Percentiles rank a stretch among this genome's conserved stretches.
These are phyloP conservation scores for Colletotrichum cuscutae DNA, from an alignment of 2,329 filamentous ascomycete species.

Conservation along the genomic window DNA sequence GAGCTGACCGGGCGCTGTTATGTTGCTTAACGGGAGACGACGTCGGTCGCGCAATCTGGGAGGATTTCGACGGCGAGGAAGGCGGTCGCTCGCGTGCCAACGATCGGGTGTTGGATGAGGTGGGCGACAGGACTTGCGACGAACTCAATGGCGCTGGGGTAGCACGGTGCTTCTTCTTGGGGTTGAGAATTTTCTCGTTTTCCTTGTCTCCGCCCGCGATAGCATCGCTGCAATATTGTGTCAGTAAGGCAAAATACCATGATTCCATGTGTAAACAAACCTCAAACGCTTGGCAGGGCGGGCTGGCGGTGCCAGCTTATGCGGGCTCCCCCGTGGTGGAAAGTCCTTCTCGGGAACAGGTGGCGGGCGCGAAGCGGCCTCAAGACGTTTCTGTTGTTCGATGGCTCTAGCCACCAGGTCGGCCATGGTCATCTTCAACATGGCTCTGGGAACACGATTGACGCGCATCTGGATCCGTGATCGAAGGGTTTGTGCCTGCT, in stretches of 20 bases:
- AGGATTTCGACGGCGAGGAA: constrained; percentile 63
- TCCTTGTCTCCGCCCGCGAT: constrained; percentile 79
- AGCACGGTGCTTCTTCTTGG: constrained; percentile 73
- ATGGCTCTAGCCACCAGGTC: constrained; percentile 72
- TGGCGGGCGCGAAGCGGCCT: constrained; percentile 49
- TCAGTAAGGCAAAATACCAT: constrained; percentile 30
- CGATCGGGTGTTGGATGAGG: constrained; percentile 82
- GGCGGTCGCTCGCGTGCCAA: constrained; percentile 61
- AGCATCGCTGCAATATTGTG: constrained; percentile 63
- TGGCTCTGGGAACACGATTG: constrained; percentile 85
- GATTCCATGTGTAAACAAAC: constrained; percentile 48
- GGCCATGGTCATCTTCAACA: constrained; percentile 84
- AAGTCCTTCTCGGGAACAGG: constrained; percentile 63
- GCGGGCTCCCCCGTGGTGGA: constrained; percentile 46
- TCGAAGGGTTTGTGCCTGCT: constrained; percentile 86
- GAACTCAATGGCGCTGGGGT: constrained; percentile 53
- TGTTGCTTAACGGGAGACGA: constrained; percentile 68
- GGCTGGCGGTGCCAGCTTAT: constrained; percentile 43
- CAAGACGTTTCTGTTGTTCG: constrained; percentile 52
- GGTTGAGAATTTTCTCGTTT: constrained; percentile 72
- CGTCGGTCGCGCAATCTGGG: constrained; percentile 65
- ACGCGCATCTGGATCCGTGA: constrained; percentile 92
- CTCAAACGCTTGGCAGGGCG: constrained; percentile 60
- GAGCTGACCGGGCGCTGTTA: constrained; percentile 50
- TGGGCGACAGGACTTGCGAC: constrained; percentile 79